Percentiles rank a stretch among this genome's conserved stretches.
phyloP scores from a whole-genome alignment of 495 filamentous ascomycete species.

The Aspergillus campestris region DNA sequence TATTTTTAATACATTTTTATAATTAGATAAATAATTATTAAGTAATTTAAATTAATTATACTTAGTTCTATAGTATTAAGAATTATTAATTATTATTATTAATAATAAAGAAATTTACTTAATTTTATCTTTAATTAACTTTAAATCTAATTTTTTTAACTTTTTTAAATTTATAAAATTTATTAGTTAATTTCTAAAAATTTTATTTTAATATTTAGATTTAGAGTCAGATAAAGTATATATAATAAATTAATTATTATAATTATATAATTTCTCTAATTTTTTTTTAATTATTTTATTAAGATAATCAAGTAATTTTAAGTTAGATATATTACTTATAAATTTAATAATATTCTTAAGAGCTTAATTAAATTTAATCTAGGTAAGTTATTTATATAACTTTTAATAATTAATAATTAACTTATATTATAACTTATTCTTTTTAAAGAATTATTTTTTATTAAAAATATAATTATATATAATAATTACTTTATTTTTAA shows the following conservation, averaged over 20 bases:
- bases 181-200: too few relatives aligned
- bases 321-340: conserved; percentile 4
- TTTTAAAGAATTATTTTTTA: conserved; percentile 4
- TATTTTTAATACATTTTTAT: conserved; percentile 3
- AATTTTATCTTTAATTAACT: too few relatives aligned
- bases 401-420: conserved; percentile 8
- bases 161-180: not conserved
- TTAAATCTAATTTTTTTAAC: conserved; percentile 4
- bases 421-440: conserved; percentile 1
- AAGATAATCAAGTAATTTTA: conserved; percentile 7
- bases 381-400: conserved; percentile 2
- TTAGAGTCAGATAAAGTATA: too few relatives aligned
- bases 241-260: too few relatives aligned
- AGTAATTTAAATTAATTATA: conserved; percentile 5
- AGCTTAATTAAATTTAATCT: not conserved
- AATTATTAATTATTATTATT: conserved; percentile 1
- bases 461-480: conserved; percentile 5
- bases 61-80: conserved; percentile 1
- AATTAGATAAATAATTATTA: conserved; percentile 11
- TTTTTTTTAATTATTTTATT: conserved; percentile 1
- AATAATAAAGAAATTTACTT: too few relatives aligned
- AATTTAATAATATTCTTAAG: conserved; percentile 4
- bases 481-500: conserved; percentile 2
- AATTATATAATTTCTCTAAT: conserved; percentile 2
- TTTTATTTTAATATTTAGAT: too few relatives aligned